A percentile compares a stretch with the other conserved stretches of the same genome.
Evolutionary conservation across 805 yeast species (phyloP).

Genomic region (Kodamaea jinghongensis): DNA sequence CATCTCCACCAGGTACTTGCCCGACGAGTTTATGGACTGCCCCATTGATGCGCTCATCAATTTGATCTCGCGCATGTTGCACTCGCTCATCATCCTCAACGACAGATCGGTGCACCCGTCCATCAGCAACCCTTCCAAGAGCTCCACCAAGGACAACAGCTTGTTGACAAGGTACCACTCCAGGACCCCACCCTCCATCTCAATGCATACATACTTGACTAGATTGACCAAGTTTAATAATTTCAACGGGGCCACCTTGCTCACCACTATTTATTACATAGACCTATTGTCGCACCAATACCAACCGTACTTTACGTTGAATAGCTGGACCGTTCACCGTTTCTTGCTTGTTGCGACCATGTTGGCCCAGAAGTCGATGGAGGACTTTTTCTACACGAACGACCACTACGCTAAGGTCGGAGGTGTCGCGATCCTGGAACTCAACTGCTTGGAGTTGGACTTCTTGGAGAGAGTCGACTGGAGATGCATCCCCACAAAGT

Average conservation of each 20-base stretch:
- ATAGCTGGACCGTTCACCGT: slow-evolving; percentile 91
- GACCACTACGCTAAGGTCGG: slow-evolving; percentile 95
- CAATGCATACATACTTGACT: slow-evolving; percentile 71
- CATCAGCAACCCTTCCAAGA: slow-evolving; percentile 25
- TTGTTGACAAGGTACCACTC: slow-evolving; percentile 86
- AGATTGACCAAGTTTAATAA: slow-evolving; percentile 82
- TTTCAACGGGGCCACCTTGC: slow-evolving; percentile 76
- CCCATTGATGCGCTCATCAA: slow-evolving; percentile 66
- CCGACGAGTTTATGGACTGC: slow-evolving; percentile 59
- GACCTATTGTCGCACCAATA: slow-evolving; percentile 79
- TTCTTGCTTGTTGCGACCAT: slow-evolving; percentile 88
- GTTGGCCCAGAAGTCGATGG: slow-evolving; percentile 83
- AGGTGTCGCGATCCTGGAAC: slow-evolving; percentile 79
- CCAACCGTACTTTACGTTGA: slow-evolving; percentile 72
- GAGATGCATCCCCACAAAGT: slow-evolving; percentile 43
- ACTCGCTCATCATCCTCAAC: slow-evolving; percentile 69
- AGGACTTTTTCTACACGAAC: slow-evolving; percentile 93
- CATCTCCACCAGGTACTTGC: slow-evolving; percentile 27
- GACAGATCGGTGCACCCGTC: slow-evolving; percentile 50
- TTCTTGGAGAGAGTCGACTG: slow-evolving; percentile 78
- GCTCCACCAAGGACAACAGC: slow-evolving; percentile 17
- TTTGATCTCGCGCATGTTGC: slow-evolving; percentile 76
- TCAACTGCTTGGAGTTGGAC: slow-evolving; percentile 86
- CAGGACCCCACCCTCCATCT: slow-evolving; percentile 85
- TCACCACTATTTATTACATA: slow-evolving; percentile 84